These are phyloP conservation scores for Patellaria atrata DNA, from an alignment of 495 filamentous ascomycete species.

Conservation along the genomic window DNA sequence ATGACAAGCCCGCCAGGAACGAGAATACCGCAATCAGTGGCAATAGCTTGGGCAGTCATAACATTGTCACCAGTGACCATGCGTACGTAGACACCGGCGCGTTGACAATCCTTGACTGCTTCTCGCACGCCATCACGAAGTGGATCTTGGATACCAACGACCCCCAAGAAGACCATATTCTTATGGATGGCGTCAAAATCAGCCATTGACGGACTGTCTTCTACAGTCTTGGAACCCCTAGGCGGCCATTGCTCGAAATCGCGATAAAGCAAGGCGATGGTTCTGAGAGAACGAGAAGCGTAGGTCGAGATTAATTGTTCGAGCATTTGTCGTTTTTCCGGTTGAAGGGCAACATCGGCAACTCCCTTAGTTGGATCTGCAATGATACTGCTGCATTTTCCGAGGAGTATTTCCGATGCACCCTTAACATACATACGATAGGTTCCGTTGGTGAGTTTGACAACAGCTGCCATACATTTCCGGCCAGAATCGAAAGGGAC, in stretches of 20 bases:
- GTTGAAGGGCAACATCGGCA: constrained; percentile 14
- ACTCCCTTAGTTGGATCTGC: constrained; percentile 51
- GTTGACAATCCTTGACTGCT: constrained; percentile 58
- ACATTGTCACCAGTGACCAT: constrained; percentile 92
- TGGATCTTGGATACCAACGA: constrained; percentile 56
- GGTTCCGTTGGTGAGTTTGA: constrained; percentile 38
- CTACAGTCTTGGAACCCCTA: constrained; percentile 43
- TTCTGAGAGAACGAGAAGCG: constrained; percentile 68
- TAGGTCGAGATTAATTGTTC: constrained; percentile 57
- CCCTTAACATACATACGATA: constrained; percentile 56
- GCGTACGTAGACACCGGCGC: constrained; percentile 68
- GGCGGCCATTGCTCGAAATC: constrained; percentile 89
- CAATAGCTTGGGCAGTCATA: constrained; percentile 73
- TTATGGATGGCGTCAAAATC: constrained; percentile 68
- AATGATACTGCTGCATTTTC: constrained; percentile 50
- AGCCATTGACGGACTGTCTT: constrained; percentile 55
- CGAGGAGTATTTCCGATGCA: constrained; percentile 55
- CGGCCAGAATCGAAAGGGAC: constrained; percentile 54
- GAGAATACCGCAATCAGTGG: constrained; percentile 69
- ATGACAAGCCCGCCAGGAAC: constrained; percentile 62
- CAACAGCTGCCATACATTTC: constrained; percentile 56
- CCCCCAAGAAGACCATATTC: constrained; percentile 46
- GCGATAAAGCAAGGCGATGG: constrained; percentile 73
- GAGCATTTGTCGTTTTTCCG: constrained; percentile 35
- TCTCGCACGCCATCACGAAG: constrained; percentile 55